phyloP scores from a whole-genome alignment of 2,329 filamentous ascomycete species.

The Gyromitra esculenta region DNA sequence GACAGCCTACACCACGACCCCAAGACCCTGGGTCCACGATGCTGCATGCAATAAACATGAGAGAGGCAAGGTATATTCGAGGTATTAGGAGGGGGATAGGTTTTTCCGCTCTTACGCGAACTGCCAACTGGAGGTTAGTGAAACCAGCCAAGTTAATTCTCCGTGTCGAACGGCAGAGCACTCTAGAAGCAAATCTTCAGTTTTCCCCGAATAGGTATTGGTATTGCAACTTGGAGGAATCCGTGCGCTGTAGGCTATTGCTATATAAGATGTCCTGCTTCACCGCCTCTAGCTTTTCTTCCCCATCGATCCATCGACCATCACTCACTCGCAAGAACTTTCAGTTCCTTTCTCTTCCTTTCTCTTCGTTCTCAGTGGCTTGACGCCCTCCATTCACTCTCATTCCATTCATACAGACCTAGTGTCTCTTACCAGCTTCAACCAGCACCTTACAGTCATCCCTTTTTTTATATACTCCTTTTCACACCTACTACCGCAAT shows the following conservation, averaged over 20 bases:
- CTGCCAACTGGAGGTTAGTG: slow-evolving; percentile 1
- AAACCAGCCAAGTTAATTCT: slow-evolving; percentile 32
- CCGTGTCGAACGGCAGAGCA: slow-evolving; percentile 3
- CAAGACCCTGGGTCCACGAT: not conserved
- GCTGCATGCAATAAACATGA: slow-evolving; percentile 28
- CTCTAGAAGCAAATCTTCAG: slow-evolving; percentile 27
- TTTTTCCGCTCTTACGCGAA: slow-evolving; percentile 25
- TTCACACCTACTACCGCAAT: slow-evolving; percentile 7
- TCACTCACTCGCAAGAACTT: slow-evolving; percentile 28
- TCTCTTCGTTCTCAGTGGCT: slow-evolving; percentile 14
- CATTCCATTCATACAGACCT: slow-evolving; percentile 3
- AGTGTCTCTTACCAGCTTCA: slow-evolving; percentile 28
- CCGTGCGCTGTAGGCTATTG: not conserved
- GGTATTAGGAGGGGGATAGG: too few relatives aligned
- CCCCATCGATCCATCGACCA: slow-evolving; percentile 32
- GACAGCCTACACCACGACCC: not conserved
- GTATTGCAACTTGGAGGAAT: not conserved
- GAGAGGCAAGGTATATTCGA: slow-evolving; percentile 25
- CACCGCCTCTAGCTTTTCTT: slow-evolving; percentile 13
- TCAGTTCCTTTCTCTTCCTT: slow-evolving; percentile 16
- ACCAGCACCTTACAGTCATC: slow-evolving; percentile 12
- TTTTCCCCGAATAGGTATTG: not conserved
- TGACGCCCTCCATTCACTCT: slow-evolving; percentile 28
- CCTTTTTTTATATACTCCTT: not conserved
- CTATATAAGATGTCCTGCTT: slow-evolving; percentile 31